A percentile compares a stretch with the other conserved stretches of the same genome.
These are phyloP conservation scores for Hericium rajendrae DNA, from an alignment of 768 basidiomycete genomes.

Conservation along the genomic window DNA sequence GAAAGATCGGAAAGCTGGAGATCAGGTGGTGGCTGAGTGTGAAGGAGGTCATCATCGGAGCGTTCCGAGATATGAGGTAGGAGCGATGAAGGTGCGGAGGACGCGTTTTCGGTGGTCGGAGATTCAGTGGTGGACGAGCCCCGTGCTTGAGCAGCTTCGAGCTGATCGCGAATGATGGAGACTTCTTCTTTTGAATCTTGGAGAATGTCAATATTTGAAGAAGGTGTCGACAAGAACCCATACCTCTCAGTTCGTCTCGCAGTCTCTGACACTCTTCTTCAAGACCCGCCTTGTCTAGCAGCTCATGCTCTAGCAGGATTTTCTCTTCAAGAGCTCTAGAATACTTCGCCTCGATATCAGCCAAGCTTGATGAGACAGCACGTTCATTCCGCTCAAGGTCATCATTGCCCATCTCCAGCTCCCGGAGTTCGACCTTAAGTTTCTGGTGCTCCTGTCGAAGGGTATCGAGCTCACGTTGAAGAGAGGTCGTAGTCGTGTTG, in stretches of 20 bases:
- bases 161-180: conserved; percentile 70
- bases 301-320: conserved; percentile 91
- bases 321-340: conserved; percentile 91
- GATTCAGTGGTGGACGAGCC: conserved; percentile 16
- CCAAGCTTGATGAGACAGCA: conserved; percentile 72
- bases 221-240: conserved; percentile 9
- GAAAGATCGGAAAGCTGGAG: conserved; percentile 50
- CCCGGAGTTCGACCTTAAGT: conserved; percentile 65
- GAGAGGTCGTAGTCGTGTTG: conserved; percentile 81
- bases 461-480: conserved; percentile 86
- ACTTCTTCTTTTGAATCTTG: conserved; percentile 82
- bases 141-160: conserved; percentile 31
- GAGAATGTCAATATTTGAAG: conserved; percentile 5
- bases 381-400: conserved; percentile 94
- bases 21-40: conserved; percentile 48
- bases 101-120: conserved; percentile 17
- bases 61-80: conserved; percentile 15
- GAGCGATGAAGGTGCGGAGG: conserved; percentile 25
- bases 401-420: conserved; percentile 96
- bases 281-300: conserved; percentile 79
- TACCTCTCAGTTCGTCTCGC: conserved; percentile 90
- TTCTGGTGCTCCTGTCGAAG: conserved; percentile 66
- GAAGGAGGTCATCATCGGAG: conserved; percentile 50
- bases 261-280: conserved; percentile 88
- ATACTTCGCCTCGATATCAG: conserved; percentile 82